Conservation (phyloP, 2,329 filamentous ascomycete genomes). For the Phialophora expanda region DNA sequence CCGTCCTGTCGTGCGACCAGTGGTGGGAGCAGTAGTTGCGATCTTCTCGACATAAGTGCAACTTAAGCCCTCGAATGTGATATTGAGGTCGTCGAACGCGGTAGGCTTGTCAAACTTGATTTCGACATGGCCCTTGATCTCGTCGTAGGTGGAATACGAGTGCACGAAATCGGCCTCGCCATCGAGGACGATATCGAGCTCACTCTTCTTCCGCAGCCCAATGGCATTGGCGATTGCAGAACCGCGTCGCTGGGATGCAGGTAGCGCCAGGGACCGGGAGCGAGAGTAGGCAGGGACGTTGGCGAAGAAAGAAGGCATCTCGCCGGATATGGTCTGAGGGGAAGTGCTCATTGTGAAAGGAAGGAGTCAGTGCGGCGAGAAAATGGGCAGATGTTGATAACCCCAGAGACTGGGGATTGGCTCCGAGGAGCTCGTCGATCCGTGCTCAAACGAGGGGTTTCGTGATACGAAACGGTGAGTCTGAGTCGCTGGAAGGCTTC, state of each 20-base stretch:
- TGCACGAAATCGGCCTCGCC: constrained; percentile 35
- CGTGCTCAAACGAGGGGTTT: constrained; percentile 9
- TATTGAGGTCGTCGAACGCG: constrained; percentile 41
- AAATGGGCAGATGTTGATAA: constrained; percentile 19
- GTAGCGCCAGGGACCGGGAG: constrained; percentile 29
- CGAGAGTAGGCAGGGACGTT: constrained; percentile 31
- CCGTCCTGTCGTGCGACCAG: constrained; percentile 60
- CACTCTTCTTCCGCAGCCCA: constrained; percentile 35
- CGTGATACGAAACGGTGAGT: constrained; percentile 2
- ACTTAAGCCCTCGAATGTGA: constrained; percentile 43
- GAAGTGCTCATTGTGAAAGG: constrained; percentile 22
- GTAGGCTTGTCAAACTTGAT: constrained; percentile 42
- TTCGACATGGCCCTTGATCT: constrained; percentile 42
- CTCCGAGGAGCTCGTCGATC: constrained; percentile 6
- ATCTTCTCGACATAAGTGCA: constrained; percentile 58
- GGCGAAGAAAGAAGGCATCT: constrained; percentile 35
- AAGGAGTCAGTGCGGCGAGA: constrained; percentile 1
- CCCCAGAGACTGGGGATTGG: constrained; percentile 1
- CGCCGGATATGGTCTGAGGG: constrained; percentile 28
- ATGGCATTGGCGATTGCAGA: constrained; percentile 36
- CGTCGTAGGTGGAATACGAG: constrained; percentile 44
- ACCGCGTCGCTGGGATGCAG: constrained; percentile 24
- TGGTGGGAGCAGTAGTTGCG: constrained; percentile 57
- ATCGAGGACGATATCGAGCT: constrained; percentile 40
- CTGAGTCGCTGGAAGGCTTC: neutral